These are phyloP conservation scores for Chalciporus pseudorubinellus DNA, from an alignment of 768 basidiomycete genomes.

Conservation along the genomic window DNA sequence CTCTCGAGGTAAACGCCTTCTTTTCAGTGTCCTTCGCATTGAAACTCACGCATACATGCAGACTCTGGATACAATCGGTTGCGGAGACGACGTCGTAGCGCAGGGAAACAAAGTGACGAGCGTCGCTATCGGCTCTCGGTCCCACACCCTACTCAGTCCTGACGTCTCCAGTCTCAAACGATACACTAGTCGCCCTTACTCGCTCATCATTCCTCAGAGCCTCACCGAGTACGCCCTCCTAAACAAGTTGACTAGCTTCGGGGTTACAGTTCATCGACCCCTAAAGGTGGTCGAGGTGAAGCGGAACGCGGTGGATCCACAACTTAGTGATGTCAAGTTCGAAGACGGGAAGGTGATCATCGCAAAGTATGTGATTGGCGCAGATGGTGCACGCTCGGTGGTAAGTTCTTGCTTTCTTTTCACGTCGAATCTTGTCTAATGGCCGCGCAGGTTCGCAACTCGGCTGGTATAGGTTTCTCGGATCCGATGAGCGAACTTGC, in stretches of 20 bases:
- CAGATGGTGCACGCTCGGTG: conserved; percentile 49
- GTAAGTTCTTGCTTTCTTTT: conserved; percentile 27
- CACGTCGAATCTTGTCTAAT: background rate
- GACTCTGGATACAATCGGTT: conserved; percentile 46
- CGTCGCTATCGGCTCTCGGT: conserved; percentile 31
- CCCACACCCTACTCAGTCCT: conserved; percentile 28
- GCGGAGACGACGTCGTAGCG: conserved; percentile 37
- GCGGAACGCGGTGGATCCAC: conserved; percentile 23
- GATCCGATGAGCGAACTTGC: conserved; percentile 38
- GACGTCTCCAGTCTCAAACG: conserved; percentile 36
- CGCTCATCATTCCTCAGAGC: conserved; percentile 44
- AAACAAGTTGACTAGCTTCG: conserved; percentile 30
- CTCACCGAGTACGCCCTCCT: conserved; percentile 43
- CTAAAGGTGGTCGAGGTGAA: conserved; percentile 38
- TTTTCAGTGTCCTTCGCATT: background rate
- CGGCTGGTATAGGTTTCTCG: conserved; percentile 41
- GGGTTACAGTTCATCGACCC: conserved; percentile 35
- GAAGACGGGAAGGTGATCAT: conserved; percentile 42
- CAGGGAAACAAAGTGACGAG: conserved; percentile 32
- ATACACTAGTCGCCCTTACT: conserved; percentile 44
- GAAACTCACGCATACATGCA: conserved; percentile 35
- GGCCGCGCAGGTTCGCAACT: conserved; percentile 41
- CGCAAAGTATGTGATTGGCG: conserved; percentile 49
- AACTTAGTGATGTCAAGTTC: conserved; percentile 39
- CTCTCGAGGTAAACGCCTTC: conserved; percentile 43